phyloP scores from a whole-genome alignment of 768 basidiomycete genomes.

The Saitozyma podzolica region DNA sequence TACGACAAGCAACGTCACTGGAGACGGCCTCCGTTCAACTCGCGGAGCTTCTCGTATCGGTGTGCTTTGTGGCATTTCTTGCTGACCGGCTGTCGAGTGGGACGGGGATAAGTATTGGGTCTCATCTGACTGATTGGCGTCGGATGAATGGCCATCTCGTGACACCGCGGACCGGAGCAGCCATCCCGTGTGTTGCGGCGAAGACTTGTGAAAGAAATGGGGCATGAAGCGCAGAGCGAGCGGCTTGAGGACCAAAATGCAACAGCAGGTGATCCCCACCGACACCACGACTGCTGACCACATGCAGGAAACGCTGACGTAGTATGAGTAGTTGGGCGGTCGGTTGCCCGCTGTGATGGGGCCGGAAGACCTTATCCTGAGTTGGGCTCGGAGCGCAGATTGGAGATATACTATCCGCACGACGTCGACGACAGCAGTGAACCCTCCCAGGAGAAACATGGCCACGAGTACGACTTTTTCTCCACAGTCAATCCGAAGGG shows the following conservation, averaged over 20 bases:
- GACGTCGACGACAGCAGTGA: constrained; percentile 48
- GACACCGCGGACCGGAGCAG: not conserved
- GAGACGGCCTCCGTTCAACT: too few species aligned
- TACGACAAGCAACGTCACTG: too few species aligned
- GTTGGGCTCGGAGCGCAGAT: constrained; percentile 32
- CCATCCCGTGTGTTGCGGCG: too few species aligned
- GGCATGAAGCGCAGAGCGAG: constrained; percentile 42
- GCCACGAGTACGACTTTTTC: constrained; percentile 45
- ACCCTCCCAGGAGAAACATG: constrained; percentile 47
- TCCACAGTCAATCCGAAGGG: constrained; percentile 44
- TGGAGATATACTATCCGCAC: constrained; percentile 48
- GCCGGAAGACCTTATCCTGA: not conserved
- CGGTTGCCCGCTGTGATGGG: constrained; percentile 9
- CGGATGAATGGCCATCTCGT: not conserved
- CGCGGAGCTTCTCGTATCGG: too few species aligned
- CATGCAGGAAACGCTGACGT: constrained; percentile 41
- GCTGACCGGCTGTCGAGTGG: too few species aligned
- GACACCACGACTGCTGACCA: constrained; percentile 47
- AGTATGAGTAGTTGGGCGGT: constrained; percentile 36
- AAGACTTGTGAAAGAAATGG: constrained; percentile 19
- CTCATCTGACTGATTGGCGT: too few species aligned
- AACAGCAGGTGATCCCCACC: constrained; percentile 45
- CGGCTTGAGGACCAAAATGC: constrained; percentile 47
- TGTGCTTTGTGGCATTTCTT: too few species aligned
- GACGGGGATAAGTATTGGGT: too few species aligned